These are phyloP conservation scores for Taiozyma onychis DNA, from an alignment of 1,139 yeast species.

Conservation along the genomic window DNA sequence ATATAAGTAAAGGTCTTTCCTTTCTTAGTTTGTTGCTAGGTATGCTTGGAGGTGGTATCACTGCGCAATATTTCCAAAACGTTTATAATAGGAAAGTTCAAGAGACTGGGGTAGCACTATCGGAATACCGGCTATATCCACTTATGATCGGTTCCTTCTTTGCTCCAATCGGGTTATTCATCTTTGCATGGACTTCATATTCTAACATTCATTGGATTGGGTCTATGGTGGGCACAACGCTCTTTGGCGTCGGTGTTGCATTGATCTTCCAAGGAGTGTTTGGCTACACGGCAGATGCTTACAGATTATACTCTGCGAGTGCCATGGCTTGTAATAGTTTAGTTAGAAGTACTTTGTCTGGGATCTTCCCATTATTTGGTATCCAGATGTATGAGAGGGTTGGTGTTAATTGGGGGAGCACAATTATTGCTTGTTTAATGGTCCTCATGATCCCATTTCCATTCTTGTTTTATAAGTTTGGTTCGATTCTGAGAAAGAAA, in stretches of 20 bases:
- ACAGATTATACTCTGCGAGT: slow-evolving; percentile 61
- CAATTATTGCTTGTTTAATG: slow-evolving; percentile 50
- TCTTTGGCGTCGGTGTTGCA: slow-evolving; percentile 54
- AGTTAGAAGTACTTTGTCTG: slow-evolving; percentile 62
- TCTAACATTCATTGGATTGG: slow-evolving; percentile 66
- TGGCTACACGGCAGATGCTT: slow-evolving; percentile 60
- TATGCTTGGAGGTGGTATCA: slow-evolving; percentile 31
- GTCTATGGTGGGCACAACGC: slow-evolving; percentile 58
- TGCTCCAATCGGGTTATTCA: slow-evolving; percentile 65
- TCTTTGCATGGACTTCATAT: slow-evolving; percentile 72
- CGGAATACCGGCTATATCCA: slow-evolving; percentile 57
- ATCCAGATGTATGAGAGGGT: slow-evolving; percentile 47
- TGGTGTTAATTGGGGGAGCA: slow-evolving; percentile 62
- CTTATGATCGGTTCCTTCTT: slow-evolving; percentile 37
- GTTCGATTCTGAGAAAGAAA: slow-evolving; percentile 48
- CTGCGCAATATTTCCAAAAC: slow-evolving; percentile 30
- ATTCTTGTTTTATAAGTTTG: slow-evolving; percentile 51
- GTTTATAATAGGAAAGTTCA: slow-evolving; percentile 26
- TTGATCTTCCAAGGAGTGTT: slow-evolving; percentile 52
- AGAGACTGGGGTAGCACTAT: slow-evolving; percentile 37
- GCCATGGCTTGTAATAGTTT: slow-evolving; percentile 79
- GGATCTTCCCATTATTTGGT: slow-evolving; percentile 73
- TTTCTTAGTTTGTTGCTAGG: slow-evolving; percentile 52
- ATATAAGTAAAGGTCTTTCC: slow-evolving; percentile 49
- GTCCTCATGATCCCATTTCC: slow-evolving; percentile 63